phyloP scores from a whole-genome alignment of 441 rosid species.

The Euphorbia celastroides region DNA sequence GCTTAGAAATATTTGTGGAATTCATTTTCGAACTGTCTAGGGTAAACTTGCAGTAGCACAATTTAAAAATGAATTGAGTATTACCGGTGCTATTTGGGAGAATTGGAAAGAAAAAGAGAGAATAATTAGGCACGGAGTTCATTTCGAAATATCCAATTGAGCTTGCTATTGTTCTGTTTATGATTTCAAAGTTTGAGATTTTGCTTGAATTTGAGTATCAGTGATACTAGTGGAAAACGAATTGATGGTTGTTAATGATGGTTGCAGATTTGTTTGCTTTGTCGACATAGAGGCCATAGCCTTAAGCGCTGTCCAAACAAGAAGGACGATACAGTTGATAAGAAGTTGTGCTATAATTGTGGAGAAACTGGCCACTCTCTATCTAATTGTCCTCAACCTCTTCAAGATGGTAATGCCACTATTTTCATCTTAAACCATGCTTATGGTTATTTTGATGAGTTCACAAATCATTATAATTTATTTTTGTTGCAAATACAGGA shows the following conservation, averaged over 20 bases:
- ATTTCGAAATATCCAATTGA: background rate
- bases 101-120: background rate
- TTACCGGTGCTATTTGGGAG: background rate
- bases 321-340: slow-evolving; percentile 44
- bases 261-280: slow-evolving; percentile 78
- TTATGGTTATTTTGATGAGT: background rate
- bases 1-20: too few species aligned
- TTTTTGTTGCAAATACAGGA: slow-evolving; percentile 34
- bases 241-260: slow-evolving; percentile 10
- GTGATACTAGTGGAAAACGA: background rate
- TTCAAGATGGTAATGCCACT: slow-evolving; percentile 57
- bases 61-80: background rate
- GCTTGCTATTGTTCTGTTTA: background rate
- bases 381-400: slow-evolving; percentile 60
- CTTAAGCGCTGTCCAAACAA: slow-evolving; percentile 73
- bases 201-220: background rate
- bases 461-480: slow-evolving; percentile 4
- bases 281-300: slow-evolving; percentile 83
- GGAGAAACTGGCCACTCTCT: slow-evolving; percentile 80
- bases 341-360: slow-evolving; percentile 80
- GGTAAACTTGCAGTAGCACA: too few species aligned
- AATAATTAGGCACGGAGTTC: background rate
- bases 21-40: too few species aligned
- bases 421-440: background rate
- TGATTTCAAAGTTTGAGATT: background rate